phyloP scores from a whole-genome alignment of 805 yeast species.

The Saccharomycopsis olivae region DNA sequence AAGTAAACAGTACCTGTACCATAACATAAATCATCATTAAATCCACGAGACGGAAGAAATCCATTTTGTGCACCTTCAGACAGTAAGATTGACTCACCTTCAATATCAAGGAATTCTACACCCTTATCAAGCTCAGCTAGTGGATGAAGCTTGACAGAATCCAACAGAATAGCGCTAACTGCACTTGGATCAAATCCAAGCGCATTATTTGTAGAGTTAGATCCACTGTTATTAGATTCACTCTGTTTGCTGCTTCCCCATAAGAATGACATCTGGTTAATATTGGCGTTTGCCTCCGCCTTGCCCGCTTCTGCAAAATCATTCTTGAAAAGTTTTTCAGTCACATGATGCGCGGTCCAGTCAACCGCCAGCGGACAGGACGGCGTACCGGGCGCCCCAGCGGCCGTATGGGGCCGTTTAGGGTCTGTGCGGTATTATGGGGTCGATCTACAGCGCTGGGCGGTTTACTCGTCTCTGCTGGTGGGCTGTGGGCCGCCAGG shows the following conservation, averaged over 20 bases:
- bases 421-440: too few species aligned
- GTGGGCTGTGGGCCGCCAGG: too few species aligned
- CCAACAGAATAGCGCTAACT: constrained; percentile 57
- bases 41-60: constrained; percentile 88
- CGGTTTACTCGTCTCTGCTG: too few species aligned
- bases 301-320: too few species aligned
- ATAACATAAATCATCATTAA: constrained; percentile 95
- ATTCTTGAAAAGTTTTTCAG: too few species aligned
- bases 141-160: constrained; percentile 73
- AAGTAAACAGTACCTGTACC: constrained; percentile 95
- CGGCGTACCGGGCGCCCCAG: too few species aligned
- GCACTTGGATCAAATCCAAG: constrained; percentile 57
- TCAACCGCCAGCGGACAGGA: too few species aligned
- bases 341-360: too few species aligned
- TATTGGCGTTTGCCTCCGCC: too few species aligned
- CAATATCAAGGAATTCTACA: constrained; percentile 82
- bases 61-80: constrained; percentile 78
- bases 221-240: not conserved
- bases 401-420: too few species aligned
- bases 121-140: constrained; percentile 86
- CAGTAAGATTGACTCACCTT: constrained; percentile 66
- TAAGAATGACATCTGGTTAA: constrained; percentile 17
- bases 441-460: too few species aligned
- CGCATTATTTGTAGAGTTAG: constrained; percentile 1
- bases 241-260: constrained; percentile 14